These are phyloP conservation scores for Calonectria pteridis DNA, from an alignment of 2,329 filamentous ascomycete species.

Conservation along the genomic window DNA sequence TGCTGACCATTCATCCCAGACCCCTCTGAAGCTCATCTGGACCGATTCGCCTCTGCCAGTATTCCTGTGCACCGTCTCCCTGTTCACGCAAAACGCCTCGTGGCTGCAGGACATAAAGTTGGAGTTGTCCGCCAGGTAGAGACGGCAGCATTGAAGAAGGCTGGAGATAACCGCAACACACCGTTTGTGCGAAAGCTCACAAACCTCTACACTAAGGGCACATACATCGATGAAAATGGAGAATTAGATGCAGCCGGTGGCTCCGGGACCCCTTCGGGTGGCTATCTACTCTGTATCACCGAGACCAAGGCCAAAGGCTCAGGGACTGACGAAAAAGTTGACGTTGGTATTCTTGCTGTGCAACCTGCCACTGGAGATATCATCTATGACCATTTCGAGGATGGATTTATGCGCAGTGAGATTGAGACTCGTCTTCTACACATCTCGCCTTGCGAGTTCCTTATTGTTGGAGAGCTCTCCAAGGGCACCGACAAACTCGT, in stretches of 20 bases:
- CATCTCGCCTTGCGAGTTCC: slow-evolving; percentile 94
- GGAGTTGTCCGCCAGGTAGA: slow-evolving; percentile 95
- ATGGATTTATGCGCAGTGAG: slow-evolving; percentile 97
- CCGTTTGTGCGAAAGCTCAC: slow-evolving; percentile 94
- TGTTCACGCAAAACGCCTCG: slow-evolving; percentile 93
- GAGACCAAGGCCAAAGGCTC: slow-evolving; percentile 83
- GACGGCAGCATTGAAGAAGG: slow-evolving; percentile 95
- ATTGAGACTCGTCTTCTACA: slow-evolving; percentile 96
- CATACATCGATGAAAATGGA: slow-evolving; percentile 94
- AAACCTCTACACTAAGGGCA: slow-evolving; percentile 97
- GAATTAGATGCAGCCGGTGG: slow-evolving; percentile 71
- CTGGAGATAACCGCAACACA: slow-evolving; percentile 91
- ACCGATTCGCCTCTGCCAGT: slow-evolving; percentile 94
- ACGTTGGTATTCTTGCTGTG: slow-evolving; percentile 92
- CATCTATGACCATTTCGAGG: slow-evolving; percentile 95
- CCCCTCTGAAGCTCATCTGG: slow-evolving; percentile 90
- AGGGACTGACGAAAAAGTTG: slow-evolving; percentile 92
- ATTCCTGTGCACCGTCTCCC: slow-evolving; percentile 92
- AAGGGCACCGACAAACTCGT: slow-evolving; percentile 94
- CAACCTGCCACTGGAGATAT: slow-evolving; percentile 97
- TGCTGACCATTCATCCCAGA: slow-evolving; percentile 57
- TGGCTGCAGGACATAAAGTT: slow-evolving; percentile 94
- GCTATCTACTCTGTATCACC: slow-evolving; percentile 94
- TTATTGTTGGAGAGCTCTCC: slow-evolving; percentile 91
- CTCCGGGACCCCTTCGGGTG: slow-evolving; percentile 69